Percentiles rank a stretch among this genome's conserved stretches.
These are phyloP conservation scores for Bassia scoparia DNA, from an alignment of 148 eudicot genomes.

Conservation along the genomic window DNA sequence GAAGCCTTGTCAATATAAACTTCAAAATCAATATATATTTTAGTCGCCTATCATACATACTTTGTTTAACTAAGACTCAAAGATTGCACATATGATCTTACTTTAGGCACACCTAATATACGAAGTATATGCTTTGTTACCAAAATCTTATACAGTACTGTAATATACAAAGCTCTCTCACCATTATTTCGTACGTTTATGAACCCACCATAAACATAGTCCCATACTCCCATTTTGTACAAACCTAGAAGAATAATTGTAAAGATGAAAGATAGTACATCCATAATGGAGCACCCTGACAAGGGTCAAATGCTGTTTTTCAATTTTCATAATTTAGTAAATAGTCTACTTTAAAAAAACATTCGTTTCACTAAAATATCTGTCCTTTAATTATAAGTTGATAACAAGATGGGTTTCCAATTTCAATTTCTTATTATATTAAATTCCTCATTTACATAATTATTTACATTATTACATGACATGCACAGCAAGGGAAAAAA, in stretches of 20 bases:
- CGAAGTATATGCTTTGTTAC: not conserved
- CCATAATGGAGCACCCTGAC: conserved; percentile 13
- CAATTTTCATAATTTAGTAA: too few species aligned
- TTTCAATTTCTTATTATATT: not conserved
- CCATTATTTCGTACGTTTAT: too few species aligned
- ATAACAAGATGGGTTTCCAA: not conserved
- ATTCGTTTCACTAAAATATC: not conserved
- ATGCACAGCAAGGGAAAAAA: not conserved
- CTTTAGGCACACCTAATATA: not conserved
- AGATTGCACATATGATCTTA: not conserved
- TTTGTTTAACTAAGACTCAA: not conserved
- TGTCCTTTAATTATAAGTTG: conserved; percentile 16
- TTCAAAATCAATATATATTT: not conserved
- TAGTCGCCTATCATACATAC: not conserved
- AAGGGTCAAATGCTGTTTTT: not conserved
- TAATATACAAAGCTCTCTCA: not conserved
- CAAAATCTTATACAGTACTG: not conserved
- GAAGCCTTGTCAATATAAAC: not conserved
- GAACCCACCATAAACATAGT: not conserved
- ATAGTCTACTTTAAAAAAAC: not conserved
- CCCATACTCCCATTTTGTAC: not conserved
- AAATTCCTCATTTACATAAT: not conserved
- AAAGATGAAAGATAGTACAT: conserved; percentile 15
- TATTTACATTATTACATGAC: not conserved
- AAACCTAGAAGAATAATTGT: not conserved